These are phyloP conservation scores for Stylosanthes scabra DNA, from an alignment of 331 rosid species.

Conservation along the genomic window DNA sequence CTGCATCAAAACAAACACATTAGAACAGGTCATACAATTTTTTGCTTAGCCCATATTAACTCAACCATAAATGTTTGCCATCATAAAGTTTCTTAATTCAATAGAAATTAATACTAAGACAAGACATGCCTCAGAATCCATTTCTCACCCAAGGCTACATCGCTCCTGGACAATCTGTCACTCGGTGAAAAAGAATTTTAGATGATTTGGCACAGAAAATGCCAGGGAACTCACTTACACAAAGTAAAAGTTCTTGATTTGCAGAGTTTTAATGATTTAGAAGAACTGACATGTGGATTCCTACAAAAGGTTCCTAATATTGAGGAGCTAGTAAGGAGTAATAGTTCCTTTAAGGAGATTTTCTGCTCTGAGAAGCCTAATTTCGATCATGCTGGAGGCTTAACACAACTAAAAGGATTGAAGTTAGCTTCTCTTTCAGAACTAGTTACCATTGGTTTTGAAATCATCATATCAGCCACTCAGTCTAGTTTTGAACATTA, in stretches of 20 bases:
- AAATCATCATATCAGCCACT: too few relatives aligned
- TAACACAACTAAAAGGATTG: neutral
- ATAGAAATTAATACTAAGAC: too few relatives aligned
- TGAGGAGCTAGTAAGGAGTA: neutral
- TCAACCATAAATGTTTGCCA: too few relatives aligned
- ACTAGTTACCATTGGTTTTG: conserved; percentile 6
- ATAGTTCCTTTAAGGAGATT: conserved; percentile 1
- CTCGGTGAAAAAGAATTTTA: neutral
- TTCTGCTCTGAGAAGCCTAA: neutral
- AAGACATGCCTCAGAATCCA: neutral
- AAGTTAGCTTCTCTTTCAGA: fast-evolving
- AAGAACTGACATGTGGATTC: neutral
- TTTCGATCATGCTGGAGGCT: neutral
- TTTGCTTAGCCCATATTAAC: too few relatives aligned
- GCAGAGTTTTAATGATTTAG: neutral
- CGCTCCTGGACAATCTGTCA: neutral
- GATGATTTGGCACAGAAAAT: neutral
- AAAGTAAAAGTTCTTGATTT: neutral
- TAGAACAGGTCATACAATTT: too few relatives aligned
- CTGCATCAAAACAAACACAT: too few relatives aligned
- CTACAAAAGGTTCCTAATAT: neutral
- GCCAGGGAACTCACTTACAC: neutral
- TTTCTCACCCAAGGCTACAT: neutral
- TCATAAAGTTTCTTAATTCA: too few relatives aligned
- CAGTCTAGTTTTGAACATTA: too few relatives aligned